Evolutionary conservation across 2,329 filamentous ascomycete genomes (phyloP).

Genomic region (Dactylellina leptospora): DNA sequence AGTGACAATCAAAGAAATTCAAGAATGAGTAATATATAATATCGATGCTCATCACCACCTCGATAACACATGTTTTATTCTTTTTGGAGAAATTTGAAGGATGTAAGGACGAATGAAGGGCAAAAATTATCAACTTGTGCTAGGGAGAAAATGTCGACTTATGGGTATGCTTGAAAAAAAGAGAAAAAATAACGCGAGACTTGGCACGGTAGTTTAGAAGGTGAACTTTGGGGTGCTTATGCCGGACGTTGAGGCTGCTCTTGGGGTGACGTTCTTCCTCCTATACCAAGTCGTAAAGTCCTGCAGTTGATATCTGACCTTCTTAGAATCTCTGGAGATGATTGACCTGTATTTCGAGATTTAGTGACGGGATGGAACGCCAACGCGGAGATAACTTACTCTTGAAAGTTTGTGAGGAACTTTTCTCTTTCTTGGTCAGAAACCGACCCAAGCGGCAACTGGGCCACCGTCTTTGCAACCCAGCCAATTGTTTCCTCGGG

Average conservation of each 20-base stretch:
- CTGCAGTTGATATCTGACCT: conserved; percentile 68
- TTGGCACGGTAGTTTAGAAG: conserved; percentile 26
- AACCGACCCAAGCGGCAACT: conserved; percentile 84
- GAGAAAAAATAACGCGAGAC: background rate
- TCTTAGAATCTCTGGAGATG: conserved; percentile 55
- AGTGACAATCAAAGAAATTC: background rate
- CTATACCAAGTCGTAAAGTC: conserved; percentile 97
- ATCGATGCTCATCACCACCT: conserved; percentile 4
- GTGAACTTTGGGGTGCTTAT: conserved; percentile 51
- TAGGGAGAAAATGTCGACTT: conserved; percentile 3
- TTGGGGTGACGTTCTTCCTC: conserved; percentile 90
- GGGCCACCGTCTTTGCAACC: conserved; percentile 82
- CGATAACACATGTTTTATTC: conserved; percentile 9
- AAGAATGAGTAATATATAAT: conserved; percentile 1
- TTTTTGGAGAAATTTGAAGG: background rate
- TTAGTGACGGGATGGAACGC: background rate
- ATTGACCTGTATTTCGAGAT: conserved; percentile 52
- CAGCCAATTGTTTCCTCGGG: conserved; percentile 80
- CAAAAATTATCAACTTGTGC: conserved; percentile 3
- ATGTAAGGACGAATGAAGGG: background rate
- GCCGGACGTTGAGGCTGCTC: conserved; percentile 62
- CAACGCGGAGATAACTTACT: conserved; percentile 60
- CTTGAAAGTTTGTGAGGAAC: conserved; percentile 80
- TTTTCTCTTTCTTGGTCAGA: conserved; percentile 81
- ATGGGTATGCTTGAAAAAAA: conserved; percentile 5